Base-by-base conservation (phyloP, 768 basidiomycete species). In the Amanita jacksonii region DNA sequence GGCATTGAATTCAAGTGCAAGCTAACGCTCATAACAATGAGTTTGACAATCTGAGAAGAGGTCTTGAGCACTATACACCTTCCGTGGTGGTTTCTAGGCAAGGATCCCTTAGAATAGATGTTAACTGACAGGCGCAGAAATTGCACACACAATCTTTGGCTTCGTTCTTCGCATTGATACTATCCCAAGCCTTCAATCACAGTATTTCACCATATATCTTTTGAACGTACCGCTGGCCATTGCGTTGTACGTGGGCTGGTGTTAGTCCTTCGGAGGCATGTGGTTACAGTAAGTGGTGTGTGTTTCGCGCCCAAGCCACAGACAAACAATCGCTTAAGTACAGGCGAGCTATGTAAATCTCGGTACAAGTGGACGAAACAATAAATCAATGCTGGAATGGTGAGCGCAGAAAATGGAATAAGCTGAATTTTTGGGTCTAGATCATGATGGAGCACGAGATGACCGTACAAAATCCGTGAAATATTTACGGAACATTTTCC, bases 401-500 rank as follows among this genome's bases (percentile, higher is more conserved):
- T 1, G 37, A 31, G 3, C n/a, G 25, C 13, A 31, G 8, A 2
- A 18, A 24, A 27, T 22, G 41, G 9, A 30, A 31, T 8, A 25
- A 49, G 5, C 9, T 23, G 35, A 7, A 12, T 23, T n/a, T 23
- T 28, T 3, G 25, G 1, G 16, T 48, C 39, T 45, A 57, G 59
- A 59, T 67, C 74, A 82, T 65, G 78, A 75, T 47, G 66, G 62
- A 46, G 74, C 66, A 48, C 83, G 78, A 38, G 81, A 84, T 39
- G 81, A 74, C 44, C 79, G 77, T 37, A 91, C 81, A 53, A 90
- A 78, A 54, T 90, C 88, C 19, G 82, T 74, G 62, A 89, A 90
- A 63, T 87, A 91, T 69, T 86, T 90, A 54, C 84, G 72, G 66
- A 91, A 91, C 27, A 60, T 65, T 58, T 84, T 89, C 51, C 69